Conservation (phyloP, 768 basidiomycete species). For the Suillus sp. region DNA sequence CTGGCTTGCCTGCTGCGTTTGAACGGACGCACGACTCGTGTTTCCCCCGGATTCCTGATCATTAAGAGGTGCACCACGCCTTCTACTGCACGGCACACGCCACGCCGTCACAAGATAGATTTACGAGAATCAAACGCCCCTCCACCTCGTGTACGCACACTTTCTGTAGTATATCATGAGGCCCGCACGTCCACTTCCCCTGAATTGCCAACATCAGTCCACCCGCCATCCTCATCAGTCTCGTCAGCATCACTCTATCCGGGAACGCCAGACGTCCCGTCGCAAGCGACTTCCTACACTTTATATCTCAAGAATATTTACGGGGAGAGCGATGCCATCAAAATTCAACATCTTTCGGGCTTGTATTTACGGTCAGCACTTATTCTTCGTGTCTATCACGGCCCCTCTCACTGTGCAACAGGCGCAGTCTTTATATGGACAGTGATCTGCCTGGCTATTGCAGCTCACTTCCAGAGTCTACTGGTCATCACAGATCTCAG, state of each 20-base stretch:
- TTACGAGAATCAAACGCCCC: constrained; percentile 24
- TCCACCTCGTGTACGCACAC: constrained; percentile 31
- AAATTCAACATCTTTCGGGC: constrained; percentile 71
- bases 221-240: constrained; percentile 24
- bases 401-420: constrained; percentile 30
- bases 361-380: constrained; percentile 62
- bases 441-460: constrained; percentile 77
- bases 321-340: constrained; percentile 58
- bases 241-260: constrained; percentile 22
- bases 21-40: constrained; percentile 32
- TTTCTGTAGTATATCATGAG: constrained; percentile 32
- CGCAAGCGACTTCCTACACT: constrained; percentile 36
- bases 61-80: constrained; percentile 14
- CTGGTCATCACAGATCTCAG: constrained; percentile 80
- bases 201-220: constrained; percentile 28
- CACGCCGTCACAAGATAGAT: constrained; percentile 31
- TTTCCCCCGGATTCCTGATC: constrained; percentile 22
- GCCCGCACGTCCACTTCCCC: constrained; percentile 25
- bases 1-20: constrained; percentile 26
- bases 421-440: constrained; percentile 74
- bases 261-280: constrained; percentile 34
- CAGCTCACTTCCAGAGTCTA: constrained; percentile 73
- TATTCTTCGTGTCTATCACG: background rate
- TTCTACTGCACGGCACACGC: constrained; percentile 26
- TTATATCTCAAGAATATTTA: constrained; percentile 34